Base-by-base conservation (phyloP, 1,139 yeast genomes). In the Meyerozyma athensensis region DNA sequence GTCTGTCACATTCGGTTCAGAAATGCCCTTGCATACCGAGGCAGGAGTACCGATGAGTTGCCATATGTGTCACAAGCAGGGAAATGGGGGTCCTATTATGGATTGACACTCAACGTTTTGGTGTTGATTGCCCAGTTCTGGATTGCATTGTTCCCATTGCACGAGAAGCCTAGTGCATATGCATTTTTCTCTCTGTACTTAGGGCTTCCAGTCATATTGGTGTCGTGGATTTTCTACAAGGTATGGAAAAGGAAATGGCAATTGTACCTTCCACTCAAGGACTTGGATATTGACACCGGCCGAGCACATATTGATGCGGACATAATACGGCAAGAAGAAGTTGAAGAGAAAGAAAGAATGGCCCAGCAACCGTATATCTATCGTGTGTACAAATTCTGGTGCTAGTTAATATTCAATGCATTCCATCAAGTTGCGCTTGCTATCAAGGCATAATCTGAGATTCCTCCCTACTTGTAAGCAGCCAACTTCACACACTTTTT, bases 401-500 rank as follows among this genome's bases (percentile, higher is more conserved):
- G 50, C 34, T 46, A 37, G 18, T 17, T n/a, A 28, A 16, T 9
- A 16, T 28, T 28, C 32, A 17, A 9, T 17, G 32, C 34, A 32
- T 32, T 28, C 9, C 18, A 28, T 28, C 32, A 28, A 4, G 4
- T 16, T 16, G 6, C 32, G 19, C 2, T 28, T 13, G 5, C 12
- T 18, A 20, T 28, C 32, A 4, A 28, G 14, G 13, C 8, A 7
- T n/a, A 28, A 17, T 28, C 32, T n/a, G 4, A 28, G 20, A 12
- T 28, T 28, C 20, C 13, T 17, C 8, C 32, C 32, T 6, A 12
- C 12, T 28, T 8, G 21, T 4, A 18, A 2, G 32, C 32, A 28
- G 2, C 49, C 50, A 3, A 17, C 17, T 8, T 16, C n/a, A 36
- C 59, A 52, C 50, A 83, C 61, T 2, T 63, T 58, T 7, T 66